A percentile compares a stretch with the other conserved stretches of the same genome.
phyloP scores from a whole-genome alignment of 2,329 filamentous ascomycete genomes.

The Diaporthe nobilis region DNA sequence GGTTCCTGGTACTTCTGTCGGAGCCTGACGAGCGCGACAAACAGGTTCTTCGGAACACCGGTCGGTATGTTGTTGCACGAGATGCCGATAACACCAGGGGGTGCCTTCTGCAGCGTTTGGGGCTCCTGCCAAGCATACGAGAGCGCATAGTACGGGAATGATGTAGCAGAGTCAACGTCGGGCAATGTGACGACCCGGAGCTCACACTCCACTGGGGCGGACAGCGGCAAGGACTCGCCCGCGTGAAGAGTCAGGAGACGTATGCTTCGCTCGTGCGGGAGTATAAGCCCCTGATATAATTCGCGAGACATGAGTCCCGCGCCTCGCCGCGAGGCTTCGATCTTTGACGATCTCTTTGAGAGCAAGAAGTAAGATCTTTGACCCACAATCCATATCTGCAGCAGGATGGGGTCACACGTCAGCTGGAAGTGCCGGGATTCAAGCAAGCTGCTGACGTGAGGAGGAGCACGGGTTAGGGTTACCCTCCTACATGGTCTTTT shows the following conservation, averaged over 20 bases:
- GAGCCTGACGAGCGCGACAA: slow-evolving; percentile 14
- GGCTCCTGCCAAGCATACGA: slow-evolving; percentile 17
- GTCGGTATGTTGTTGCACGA: not conserved
- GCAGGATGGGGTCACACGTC: not conserved
- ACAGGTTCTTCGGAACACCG: not conserved
- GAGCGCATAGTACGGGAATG: slow-evolving; percentile 16
- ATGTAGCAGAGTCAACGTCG: not conserved
- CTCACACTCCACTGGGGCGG: not conserved
- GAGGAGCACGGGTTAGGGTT: not conserved
- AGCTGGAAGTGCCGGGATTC: not conserved
- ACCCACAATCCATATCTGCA: no score
- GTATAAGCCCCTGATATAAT: not conserved
- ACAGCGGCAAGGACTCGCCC: not conserved
- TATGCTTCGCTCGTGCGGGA: slow-evolving; percentile 9
- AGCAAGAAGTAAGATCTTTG: not conserved
- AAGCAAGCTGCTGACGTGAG: not conserved
- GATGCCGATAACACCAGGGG: not conserved
- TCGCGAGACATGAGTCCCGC: not conserved
- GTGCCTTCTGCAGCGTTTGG: not conserved
- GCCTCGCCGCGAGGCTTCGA: not conserved
- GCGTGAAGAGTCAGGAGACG: slow-evolving; percentile 1
- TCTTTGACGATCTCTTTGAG: not conserved
- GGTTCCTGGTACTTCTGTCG: not conserved
- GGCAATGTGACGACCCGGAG: slow-evolving; percentile 1
- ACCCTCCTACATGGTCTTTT: not conserved